Base-by-base conservation (phyloP, 2,329 filamentous ascomycete genomes). In the Epichloe coenophiala region DNA sequence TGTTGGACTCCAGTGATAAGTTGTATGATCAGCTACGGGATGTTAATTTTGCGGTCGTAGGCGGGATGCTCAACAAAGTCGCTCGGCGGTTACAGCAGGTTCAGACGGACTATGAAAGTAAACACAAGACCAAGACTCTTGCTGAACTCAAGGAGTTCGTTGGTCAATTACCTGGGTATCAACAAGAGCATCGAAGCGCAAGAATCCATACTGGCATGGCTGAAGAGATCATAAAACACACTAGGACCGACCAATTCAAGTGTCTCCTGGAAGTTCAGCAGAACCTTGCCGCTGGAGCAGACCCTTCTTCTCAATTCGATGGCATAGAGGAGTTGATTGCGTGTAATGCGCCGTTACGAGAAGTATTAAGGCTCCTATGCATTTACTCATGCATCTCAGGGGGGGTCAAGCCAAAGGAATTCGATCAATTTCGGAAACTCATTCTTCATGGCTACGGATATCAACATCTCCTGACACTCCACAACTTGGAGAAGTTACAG, bases 201-300 rank as follows among this genome's bases (percentile, higher is more conserved):
- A 89, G 93, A 55, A 80, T 91, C 33, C 93, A 98, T 62, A 95
- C 90, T 1, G 86, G 86, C 7, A 76, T 98, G 43, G 89, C 90
- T 1, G 93, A 97, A 68, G 91, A 96, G 57, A 93, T 98, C 49
- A 90, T 95, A 74, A 93, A 94, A 62, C 81, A 89, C 60, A 98
- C 93, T 1, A 80, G 87, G 47, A 86, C 88, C 17, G 91, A 97
- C 60, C 79, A 86, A 51, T 98, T 98, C 71, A 87, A 84, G 56
- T 85, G 87, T 54, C 73, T 89, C 39, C 74, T 98, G 2, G 93
- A 97, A 69, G 86, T 97, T 4, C 93, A 98, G 63, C 93, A 98
- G 64, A 96, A 95, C 62, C 78, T 97, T 43, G 90, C 89, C 23
- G 90, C 90, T 0, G 91, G 91, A 35, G 82, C 87, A 9, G 93